These are phyloP conservation scores for Leucocoprinus sp. DNA, from an alignment of 768 basidiomycete genomes.

Conservation along the genomic window DNA sequence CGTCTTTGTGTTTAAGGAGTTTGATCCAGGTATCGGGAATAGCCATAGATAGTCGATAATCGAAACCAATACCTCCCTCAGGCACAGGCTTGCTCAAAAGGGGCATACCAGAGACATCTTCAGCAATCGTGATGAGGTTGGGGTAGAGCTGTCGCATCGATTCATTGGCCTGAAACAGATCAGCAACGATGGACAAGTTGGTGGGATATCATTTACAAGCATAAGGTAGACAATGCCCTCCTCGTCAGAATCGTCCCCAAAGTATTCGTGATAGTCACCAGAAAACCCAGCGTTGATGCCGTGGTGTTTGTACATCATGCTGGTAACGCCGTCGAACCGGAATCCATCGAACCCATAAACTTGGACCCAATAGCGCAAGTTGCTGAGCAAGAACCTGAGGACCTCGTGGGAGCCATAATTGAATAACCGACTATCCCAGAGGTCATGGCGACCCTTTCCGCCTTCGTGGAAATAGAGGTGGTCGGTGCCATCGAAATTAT, in stretches of 20 bases:
- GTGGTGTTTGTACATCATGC: constrained; percentile 99
- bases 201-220: constrained; percentile 55
- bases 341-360: constrained; percentile 96
- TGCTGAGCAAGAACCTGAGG: constrained; percentile 88
- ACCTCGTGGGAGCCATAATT: constrained; percentile 97
- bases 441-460: constrained; percentile 80
- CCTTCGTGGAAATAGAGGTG: constrained; percentile 97
- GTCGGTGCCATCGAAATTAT: constrained; percentile 95
- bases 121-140: constrained; percentile 81
- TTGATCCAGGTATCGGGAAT: constrained; percentile 99
- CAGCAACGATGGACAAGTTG: neutral
- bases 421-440: constrained; percentile 97
- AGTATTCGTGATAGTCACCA: constrained; percentile 98
- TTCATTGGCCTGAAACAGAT: constrained; percentile 74
- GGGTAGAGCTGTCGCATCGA: constrained; percentile 80
- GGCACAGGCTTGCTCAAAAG: constrained; percentile 82
- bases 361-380: constrained; percentile 92
- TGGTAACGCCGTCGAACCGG: constrained; percentile 97
- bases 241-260: constrained; percentile 74
- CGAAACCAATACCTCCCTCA: constrained; percentile 96
- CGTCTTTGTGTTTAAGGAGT: constrained; percentile 83
- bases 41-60: constrained; percentile 98
- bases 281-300: constrained; percentile 98
- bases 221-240: constrained; percentile 95
- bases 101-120: constrained; percentile 99